Conservation (phyloP, 768 basidiomycete genomes). For the Amanita fuliginea region DNA sequence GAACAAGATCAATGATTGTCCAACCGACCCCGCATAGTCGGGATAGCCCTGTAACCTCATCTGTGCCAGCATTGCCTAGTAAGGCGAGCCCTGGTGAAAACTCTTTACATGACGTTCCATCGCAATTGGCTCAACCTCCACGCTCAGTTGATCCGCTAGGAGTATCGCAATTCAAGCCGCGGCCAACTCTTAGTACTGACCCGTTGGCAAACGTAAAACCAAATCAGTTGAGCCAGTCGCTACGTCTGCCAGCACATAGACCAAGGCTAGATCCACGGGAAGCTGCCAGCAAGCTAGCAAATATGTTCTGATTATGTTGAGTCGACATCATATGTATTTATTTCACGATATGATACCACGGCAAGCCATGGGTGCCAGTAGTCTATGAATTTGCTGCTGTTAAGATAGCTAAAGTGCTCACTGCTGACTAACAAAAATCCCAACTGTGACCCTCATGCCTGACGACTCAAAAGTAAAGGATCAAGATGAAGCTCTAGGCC, state of each 20-base stretch:
- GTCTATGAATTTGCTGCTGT: neutral
- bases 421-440: neutral
- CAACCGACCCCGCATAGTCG: conserved; percentile 32
- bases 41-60: conserved; percentile 22
- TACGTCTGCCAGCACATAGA: conserved; percentile 61
- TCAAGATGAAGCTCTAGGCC: neutral
- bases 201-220: conserved; percentile 54
- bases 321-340: neutral
- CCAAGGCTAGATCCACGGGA: conserved; percentile 75
- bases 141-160: conserved; percentile 20
- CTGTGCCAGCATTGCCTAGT: conserved; percentile 17
- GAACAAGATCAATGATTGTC: conserved; percentile 75
- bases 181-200: conserved; percentile 32
- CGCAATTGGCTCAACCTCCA: neutral
- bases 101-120: conserved; percentile 11
- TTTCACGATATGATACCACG: conserved; percentile 1
- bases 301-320: conserved; percentile 51
- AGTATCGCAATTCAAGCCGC: conserved; percentile 11
- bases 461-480: neutral
- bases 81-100: conserved; percentile 3
- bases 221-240: conserved; percentile 60
- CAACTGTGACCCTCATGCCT: neutral
- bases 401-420: neutral
- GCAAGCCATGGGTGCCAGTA: neutral
- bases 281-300: conserved; percentile 83